Base-by-base conservation (phyloP, 2,329 filamentous ascomycete genomes). In the Alternaria infectoria region DNA sequence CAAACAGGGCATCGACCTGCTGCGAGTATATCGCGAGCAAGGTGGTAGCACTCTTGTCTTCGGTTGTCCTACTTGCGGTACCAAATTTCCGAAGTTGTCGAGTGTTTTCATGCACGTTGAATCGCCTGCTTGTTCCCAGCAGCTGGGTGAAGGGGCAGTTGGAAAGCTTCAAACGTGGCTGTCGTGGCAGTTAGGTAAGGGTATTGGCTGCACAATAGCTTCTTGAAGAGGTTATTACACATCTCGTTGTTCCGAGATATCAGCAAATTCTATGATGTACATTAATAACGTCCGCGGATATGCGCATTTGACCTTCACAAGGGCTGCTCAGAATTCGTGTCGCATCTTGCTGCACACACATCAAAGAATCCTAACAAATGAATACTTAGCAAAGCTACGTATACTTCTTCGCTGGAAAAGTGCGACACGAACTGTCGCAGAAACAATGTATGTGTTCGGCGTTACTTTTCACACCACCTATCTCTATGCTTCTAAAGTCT, bases 31-130 rank as follows among this genome's bases (percentile, higher is more conserved):
- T 5, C 52, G 52, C 3, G 32, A 44, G 32, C 15, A 55, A 19
- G 19, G 36, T 17, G 13, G 21, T 13, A 25, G 23, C 11, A 44
- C n/a, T 15, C 23, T 43, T 49, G 43, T 56, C 49, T 67, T 58
- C 45, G 21, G 36, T 25, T 64, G 61, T 50, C 64, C 61, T 13
- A 49, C 59, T 17, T 66, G 64, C 57, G 56, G 62, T 19, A 17
- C 26, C 11, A 15, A 19, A 6, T 65, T 69, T 25, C 43, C 57
- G 25, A 67, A 61, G 44, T 56, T 69, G 9, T 67, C 64, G 30
- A 49, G 50, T 28, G 21, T 68, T 26, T 67, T 68, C 49, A 65
- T 67, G 49, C 66, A 68, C 40, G 64, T 66, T 7, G 54, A 59
- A 19, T 64, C 56, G 21, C 52, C 36, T 40, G 60, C 66, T 25